phyloP scores from a whole-genome alignment of 2,329 filamentous ascomycete species.

The Botrytis deweyae region DNA sequence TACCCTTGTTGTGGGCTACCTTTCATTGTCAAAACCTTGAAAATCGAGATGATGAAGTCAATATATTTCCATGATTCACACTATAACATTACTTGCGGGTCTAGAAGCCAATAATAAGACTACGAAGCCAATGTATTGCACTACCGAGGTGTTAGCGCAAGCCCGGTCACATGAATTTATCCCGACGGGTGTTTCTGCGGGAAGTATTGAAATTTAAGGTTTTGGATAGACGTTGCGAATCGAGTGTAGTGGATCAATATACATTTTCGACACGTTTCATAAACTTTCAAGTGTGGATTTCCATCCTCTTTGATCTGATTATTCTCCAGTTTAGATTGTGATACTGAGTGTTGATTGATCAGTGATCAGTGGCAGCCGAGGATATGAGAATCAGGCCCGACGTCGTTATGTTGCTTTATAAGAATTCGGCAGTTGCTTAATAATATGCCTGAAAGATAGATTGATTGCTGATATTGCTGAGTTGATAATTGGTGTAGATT shows the following conservation, averaged over 20 bases:
- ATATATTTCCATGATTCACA: not conserved
- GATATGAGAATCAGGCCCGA: not conserved
- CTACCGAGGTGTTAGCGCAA: not conserved
- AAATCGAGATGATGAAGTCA: not conserved
- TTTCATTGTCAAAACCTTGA: not conserved
- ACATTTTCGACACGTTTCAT: not conserved
- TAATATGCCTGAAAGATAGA: not conserved
- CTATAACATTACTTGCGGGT: not conserved
- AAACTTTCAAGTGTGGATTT: not conserved
- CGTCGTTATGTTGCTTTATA: not conserved
- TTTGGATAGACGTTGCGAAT: not conserved
- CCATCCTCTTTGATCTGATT: not conserved
- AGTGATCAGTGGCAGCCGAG: not conserved
- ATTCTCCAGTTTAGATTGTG: not conserved
- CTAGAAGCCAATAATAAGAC: not conserved
- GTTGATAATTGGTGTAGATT: not conserved
- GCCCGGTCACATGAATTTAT: not conserved
- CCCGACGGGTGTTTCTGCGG: not conserved
- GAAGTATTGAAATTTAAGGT: not conserved
- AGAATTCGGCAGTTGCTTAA: not conserved
- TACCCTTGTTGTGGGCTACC: not conserved
- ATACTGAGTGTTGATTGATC: not conserved
- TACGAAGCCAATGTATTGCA: not conserved
- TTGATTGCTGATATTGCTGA: not conserved
- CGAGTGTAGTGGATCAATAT: not conserved